Evolutionary conservation across 345 rosid genomes (phyloP).

Genomic region (Linum usitatissimum): DNA sequence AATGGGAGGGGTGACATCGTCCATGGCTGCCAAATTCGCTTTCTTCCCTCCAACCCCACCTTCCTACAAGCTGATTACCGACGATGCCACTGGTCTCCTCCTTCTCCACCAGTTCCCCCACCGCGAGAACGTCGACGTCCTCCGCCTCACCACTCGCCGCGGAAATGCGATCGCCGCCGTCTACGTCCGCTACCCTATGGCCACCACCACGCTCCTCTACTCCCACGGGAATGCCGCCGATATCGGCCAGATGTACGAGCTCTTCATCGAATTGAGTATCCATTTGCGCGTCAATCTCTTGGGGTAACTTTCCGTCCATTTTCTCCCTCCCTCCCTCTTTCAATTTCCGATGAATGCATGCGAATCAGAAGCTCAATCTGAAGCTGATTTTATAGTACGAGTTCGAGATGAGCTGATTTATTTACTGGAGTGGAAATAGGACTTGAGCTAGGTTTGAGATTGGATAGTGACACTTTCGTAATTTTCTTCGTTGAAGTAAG

Average conservation of each 20-base stretch:
- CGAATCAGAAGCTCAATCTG: background rate
- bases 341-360: background rate
- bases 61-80: slow-evolving; percentile 2
- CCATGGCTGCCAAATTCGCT: slow-evolving; percentile 10
- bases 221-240: slow-evolving; percentile 99
- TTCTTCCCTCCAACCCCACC: slow-evolving; percentile 8
- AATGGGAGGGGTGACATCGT: slow-evolving; percentile 3
- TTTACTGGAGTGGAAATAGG: background rate
- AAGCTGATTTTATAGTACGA: background rate
- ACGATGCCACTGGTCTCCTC: slow-evolving; percentile 2
- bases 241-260: slow-evolving; percentile 99
- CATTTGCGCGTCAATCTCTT: slow-evolving; percentile 81
- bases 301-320: slow-evolving; percentile 44
- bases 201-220: slow-evolving; percentile 77
- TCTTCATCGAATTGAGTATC: slow-evolving; percentile 86
- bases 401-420: too few relatives aligned
- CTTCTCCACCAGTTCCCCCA: slow-evolving; percentile 6
- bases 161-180: slow-evolving; percentile 78
- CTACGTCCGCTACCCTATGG: slow-evolving; percentile 79
- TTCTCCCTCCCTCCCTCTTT: slow-evolving; percentile 10
- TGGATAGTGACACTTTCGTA: background rate
- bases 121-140: slow-evolving; percentile 8
- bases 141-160: slow-evolving; percentile 46
- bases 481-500: too few relatives aligned
- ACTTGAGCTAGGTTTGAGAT: background rate